Evolutionary conservation across 768 basidiomycete genomes (phyloP), one percentile per base, ranked within the genome.

Genomic region (Serendipita indica): DNA sequence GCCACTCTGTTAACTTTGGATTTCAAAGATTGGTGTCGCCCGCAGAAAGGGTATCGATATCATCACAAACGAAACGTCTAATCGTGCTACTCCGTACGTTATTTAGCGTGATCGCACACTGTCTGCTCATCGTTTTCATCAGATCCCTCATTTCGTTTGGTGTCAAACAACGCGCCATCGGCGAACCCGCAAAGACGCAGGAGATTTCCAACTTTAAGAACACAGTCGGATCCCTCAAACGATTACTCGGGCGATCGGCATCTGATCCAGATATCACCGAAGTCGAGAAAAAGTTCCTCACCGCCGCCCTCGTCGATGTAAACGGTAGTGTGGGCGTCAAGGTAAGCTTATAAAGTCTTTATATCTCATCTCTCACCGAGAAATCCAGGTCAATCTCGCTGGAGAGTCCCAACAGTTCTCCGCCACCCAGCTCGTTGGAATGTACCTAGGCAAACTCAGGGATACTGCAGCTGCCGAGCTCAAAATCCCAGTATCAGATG

Each of bases 131-230:
- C 33, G 1, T 57, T 16, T 52, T 37, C 18, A 12, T 28, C 65
- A 97, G 93, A 68, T 93, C 94, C 41, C 80, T 99, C 62, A 84
- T 99, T 60, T 90, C 89, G 3, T 99, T 96, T 71, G 92, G 93
- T 12, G 80, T 81, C 20, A 90, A 89, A 69, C 87, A 92, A 65
- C 86, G 94, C 43, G 71, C 84, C 49, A 86, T 98, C 69, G 94
- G 96, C 63, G 94, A 99, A 72, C 63, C 91, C 18, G 94, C 93
- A 65, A 99, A 98, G 77, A 97, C 89, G 0, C 89, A 93, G 65
- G 94, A 98, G 72, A 96, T 86, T 14, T 93, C 91, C 64, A 98
- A 98, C 74, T 97, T 92, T 79, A 87, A 82, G 72, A 99, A 98
- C 75, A 98, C 96, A 25, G 77, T 96, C 68, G 96, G 96, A 39